Evolutionary conservation across 2,329 filamentous ascomycete genomes (phyloP).

Genomic region (Fusarium sp.): DNA sequence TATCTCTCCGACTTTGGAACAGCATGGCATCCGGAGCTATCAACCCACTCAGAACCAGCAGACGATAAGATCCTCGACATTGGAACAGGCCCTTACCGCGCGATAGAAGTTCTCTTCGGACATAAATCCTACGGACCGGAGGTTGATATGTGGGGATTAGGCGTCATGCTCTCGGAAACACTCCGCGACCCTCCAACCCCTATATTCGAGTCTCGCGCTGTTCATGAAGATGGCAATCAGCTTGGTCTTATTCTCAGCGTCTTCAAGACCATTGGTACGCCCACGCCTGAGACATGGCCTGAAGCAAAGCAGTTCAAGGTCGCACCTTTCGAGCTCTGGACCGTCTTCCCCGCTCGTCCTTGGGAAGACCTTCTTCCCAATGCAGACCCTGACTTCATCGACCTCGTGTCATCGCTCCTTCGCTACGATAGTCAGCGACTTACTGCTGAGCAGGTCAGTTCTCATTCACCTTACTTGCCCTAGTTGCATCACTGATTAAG

Average conservation of each 20-base stretch:
- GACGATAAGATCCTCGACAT: conserved; percentile 87
- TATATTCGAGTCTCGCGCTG: conserved; percentile 81
- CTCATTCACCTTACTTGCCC: background rate
- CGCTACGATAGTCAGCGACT: conserved; percentile 77
- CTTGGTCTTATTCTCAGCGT: conserved; percentile 90
- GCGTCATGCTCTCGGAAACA: conserved; percentile 84
- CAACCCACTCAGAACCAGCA: conserved; percentile 70
- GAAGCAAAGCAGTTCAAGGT: conserved; percentile 73
- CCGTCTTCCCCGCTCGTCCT: conserved; percentile 70
- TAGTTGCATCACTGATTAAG: background rate
- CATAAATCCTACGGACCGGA: conserved; percentile 74
- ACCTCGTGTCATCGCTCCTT: conserved; percentile 75
- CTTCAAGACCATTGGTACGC: conserved; percentile 90
- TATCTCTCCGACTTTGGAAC: conserved; percentile 93
- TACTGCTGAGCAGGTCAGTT: conserved; percentile 64
- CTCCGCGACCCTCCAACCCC: conserved; percentile 64
- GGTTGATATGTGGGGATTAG: conserved; percentile 91
- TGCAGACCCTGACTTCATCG: conserved; percentile 65
- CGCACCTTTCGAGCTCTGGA: conserved; percentile 92
- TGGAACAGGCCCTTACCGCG: conserved; percentile 89
- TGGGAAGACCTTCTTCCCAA: conserved; percentile 78
- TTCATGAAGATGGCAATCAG: conserved; percentile 86
- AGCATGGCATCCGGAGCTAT: conserved; percentile 76
- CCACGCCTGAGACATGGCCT: conserved; percentile 83
- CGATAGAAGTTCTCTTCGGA: conserved; percentile 91